A percentile compares a stretch with the other conserved stretches of the same genome.
Evolutionary conservation across 768 basidiomycete genomes (phyloP).

Genomic region (Vararia minispora): DNA sequence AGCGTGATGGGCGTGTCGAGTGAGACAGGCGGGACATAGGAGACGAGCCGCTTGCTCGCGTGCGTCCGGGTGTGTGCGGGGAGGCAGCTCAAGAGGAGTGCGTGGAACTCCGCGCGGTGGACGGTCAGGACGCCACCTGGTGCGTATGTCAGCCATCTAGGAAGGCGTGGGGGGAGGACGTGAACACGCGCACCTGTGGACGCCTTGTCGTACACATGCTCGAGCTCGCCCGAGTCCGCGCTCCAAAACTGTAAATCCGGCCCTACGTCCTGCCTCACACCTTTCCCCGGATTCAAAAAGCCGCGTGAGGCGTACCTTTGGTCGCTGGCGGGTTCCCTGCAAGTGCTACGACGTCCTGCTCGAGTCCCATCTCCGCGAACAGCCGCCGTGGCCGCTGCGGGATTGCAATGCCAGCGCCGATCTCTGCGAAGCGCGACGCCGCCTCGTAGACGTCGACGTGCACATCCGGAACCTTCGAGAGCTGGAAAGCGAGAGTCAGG

Average conservation of each 20-base stretch:
- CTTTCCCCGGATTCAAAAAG: no score
- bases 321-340: conserved; percentile 15
- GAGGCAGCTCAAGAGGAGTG: conserved; percentile 39
- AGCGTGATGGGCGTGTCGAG: no score
- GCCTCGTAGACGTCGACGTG: conserved; percentile 24
- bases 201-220: no score
- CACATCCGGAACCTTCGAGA: conserved; percentile 18
- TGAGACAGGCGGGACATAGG: conserved; percentile 36
- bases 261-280: no score
- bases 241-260: no score
- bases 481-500: conserved; percentile 18
- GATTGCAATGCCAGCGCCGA: conserved; percentile 23
- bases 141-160: no score
- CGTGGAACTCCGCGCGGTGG: conserved; percentile 61
- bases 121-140: conserved; percentile 26
- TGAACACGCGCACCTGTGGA: no score
- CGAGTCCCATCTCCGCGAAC: conserved; percentile 18
- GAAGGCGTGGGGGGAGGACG: background rate
- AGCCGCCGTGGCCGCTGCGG: conserved; percentile 26
- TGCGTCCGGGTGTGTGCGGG: conserved; percentile 33
- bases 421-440: conserved; percentile 17
- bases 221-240: no score
- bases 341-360: conserved; percentile 17
- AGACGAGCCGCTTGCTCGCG: conserved; percentile 47
- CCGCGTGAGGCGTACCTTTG: conserved; percentile 3